Evolutionary conservation across 768 basidiomycete species (phyloP), one percentile per base, ranked within the genome.

Genomic region (Clitopilus hobsonii): DNA sequence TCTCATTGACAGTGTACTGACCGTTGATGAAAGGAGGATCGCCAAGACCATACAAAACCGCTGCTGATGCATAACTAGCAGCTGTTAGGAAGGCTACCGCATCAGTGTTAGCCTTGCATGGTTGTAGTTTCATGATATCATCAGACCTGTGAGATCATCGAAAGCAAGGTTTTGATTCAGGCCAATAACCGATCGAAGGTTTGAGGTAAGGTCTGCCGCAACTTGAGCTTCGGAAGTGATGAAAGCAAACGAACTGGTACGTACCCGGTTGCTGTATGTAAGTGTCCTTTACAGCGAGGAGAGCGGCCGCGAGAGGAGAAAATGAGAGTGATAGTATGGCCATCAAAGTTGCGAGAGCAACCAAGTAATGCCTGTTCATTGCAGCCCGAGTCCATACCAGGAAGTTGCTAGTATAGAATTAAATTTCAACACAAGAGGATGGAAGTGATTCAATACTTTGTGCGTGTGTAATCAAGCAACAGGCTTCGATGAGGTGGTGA

Each of bases 391-490:
- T 67, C 77, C 79, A 79, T 5, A 80, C 77, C 25, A 77, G 41
- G 56, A 79, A 74, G 53, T 79, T 81, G 59, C 78, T 81, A 51
- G 0, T 27, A 36, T 49, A 27, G 26, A 18, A 24, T 28, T 10
- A 38, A 7, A 58, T 53, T 27, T 56, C 32, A 20, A 24, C n/a
- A n/a, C n/a, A n/a, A n/a, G 30, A 50, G 52, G 50, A 38, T 22
- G 25, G 18, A n/a, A 18, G 32, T 52, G 27, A 30, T 59, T 69
- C 10, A n/a, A n/a, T 51, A 79, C 80, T 77, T 81, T n/a, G 69
- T 68, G 20, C 78, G 72, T 0, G 80, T 81, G 55, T 84, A 83
- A 63, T 84, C 82, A 27, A 84, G 63, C 11, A 84, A 65, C 13
- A 83, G 65, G 65, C 79, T 80, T 6, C 75, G 73, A 53, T 81